These are phyloP conservation scores for Quercus cerris DNA, from an alignment of 306 rosid genomes.

Conservation along the genomic window DNA sequence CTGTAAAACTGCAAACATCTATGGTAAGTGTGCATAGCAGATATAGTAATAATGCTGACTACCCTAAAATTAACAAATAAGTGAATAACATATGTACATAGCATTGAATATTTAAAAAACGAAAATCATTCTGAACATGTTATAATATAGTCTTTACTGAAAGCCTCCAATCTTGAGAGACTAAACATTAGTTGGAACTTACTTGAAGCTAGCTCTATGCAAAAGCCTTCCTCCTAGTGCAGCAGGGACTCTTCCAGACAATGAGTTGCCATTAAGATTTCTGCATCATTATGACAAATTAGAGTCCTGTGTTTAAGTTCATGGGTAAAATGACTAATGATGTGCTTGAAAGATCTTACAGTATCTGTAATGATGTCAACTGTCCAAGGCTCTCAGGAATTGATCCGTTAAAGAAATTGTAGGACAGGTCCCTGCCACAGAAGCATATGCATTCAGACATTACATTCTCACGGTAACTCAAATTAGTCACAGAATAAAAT, in stretches of 20 bases:
- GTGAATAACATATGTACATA: not conserved
- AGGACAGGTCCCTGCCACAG: constrained; percentile 79
- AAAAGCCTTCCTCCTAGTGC: constrained; percentile 85
- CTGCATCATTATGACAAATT: constrained; percentile 45
- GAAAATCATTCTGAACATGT: not conserved
- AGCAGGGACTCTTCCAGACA: constrained; percentile 81
- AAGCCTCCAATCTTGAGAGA: not conserved
- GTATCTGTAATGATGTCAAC: constrained; percentile 55
- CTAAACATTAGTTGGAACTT: constrained; percentile 29
- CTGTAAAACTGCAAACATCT: constrained; percentile 78
- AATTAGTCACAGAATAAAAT: not conserved
- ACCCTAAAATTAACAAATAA: constrained; percentile 5
- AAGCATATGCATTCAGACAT: constrained; percentile 23
- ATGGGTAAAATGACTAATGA: not conserved
- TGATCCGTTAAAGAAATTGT: constrained; percentile 80
- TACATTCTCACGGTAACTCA: constrained; percentile 19
- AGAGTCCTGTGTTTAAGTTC: constrained; percentile 6
- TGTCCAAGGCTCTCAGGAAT: constrained; percentile 92
- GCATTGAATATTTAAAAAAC: not conserved
- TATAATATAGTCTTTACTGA: not conserved
- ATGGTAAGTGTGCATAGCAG: constrained; percentile 5
- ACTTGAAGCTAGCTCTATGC: constrained; percentile 99
- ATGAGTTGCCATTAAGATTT: constrained; percentile 74
- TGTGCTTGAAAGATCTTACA: constrained; percentile 52
- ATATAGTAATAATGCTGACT: constrained; percentile 8